Evolutionary conservation across 2,329 filamentous ascomycete genomes (phyloP).

Genomic region (Cadophora gregata): DNA sequence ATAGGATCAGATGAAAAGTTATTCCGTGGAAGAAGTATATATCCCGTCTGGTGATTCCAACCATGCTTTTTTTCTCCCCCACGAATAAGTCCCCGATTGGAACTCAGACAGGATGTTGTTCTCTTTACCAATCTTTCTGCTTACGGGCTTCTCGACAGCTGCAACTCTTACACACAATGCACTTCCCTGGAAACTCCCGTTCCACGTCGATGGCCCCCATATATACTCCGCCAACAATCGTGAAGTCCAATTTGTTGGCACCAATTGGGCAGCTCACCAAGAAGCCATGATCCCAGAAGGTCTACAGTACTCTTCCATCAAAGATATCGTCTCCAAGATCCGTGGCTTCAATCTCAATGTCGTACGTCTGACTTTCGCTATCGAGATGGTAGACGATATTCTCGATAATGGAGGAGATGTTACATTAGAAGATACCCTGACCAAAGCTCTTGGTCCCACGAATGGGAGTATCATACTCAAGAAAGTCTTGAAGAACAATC

Average conservation of each 20-base stretch:
- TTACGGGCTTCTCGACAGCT: not conserved
- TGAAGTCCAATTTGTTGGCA: conserved; percentile 57
- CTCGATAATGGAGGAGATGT: conserved; percentile 56
- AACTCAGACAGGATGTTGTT: not conserved
- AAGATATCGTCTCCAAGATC: conserved; percentile 56
- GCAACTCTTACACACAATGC: not conserved
- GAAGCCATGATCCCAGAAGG: conserved; percentile 71
- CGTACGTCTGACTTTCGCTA: conserved; percentile 66
- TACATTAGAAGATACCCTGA: conserved; percentile 53
- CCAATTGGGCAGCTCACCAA: conserved; percentile 66
- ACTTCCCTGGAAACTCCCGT: conserved; percentile 12
- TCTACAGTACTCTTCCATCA: conserved; percentile 64
- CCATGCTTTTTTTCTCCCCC: not conserved
- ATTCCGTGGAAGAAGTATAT: conserved; percentile 4
- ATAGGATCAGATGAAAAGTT: not conserved
- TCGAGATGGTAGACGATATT: conserved; percentile 67
- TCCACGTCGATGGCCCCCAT: conserved; percentile 4
- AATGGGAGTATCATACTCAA: conserved; percentile 59
- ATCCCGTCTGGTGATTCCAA: not conserved
- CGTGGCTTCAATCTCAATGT: conserved; percentile 66
- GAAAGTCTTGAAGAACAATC: conserved; percentile 62
- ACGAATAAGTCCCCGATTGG: not conserved
- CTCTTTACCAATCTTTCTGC: not conserved
- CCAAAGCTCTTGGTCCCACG: conserved; percentile 52
- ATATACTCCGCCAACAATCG: conserved; percentile 40